phyloP scores from a whole-genome alignment of 2,329 filamentous ascomycete species.

The Sporothrix brasiliensis region DNA sequence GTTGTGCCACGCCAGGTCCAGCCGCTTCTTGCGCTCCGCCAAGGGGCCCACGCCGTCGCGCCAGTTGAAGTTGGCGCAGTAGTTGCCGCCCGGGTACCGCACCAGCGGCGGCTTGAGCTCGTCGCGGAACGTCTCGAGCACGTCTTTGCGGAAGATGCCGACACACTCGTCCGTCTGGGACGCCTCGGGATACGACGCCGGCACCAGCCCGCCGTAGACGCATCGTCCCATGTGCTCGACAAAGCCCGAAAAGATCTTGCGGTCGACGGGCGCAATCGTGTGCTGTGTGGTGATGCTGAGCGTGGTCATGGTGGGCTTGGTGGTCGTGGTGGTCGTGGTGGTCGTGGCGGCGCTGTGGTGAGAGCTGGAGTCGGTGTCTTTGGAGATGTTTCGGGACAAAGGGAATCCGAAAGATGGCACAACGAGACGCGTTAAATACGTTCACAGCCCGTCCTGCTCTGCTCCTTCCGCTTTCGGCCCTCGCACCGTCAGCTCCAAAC shows the following conservation, averaged over 20 bases:
- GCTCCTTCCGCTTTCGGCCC: conserved; percentile 3
- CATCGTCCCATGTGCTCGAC: conserved; percentile 91
- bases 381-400: not conserved
- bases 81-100: conserved; percentile 82
- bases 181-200: conserved; percentile 57
- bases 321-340: not conserved
- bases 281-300: conserved; percentile 23
- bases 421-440: not conserved
- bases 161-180: conserved; percentile 59
- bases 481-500: not conserved
- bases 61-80: conserved; percentile 85
- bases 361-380: not conserved
- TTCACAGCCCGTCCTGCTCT: not conserved
- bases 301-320: not conserved
- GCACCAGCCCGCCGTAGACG: conserved; percentile 84
- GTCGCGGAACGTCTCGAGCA: conserved; percentile 67
- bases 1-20: conserved; percentile 78
- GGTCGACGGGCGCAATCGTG: conserved; percentile 54
- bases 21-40: conserved; percentile 65
- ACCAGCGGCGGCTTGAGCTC: conserved; percentile 77
- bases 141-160: conserved; percentile 77
- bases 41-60: conserved; percentile 75
- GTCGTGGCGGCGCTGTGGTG: too few species aligned
- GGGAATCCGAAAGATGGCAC: not conserved
- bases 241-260: conserved; percentile 82